These are phyloP conservation scores for Leptographium galeiforme DNA, from an alignment of 2,329 filamentous ascomycete species.

Conservation along the genomic window DNA sequence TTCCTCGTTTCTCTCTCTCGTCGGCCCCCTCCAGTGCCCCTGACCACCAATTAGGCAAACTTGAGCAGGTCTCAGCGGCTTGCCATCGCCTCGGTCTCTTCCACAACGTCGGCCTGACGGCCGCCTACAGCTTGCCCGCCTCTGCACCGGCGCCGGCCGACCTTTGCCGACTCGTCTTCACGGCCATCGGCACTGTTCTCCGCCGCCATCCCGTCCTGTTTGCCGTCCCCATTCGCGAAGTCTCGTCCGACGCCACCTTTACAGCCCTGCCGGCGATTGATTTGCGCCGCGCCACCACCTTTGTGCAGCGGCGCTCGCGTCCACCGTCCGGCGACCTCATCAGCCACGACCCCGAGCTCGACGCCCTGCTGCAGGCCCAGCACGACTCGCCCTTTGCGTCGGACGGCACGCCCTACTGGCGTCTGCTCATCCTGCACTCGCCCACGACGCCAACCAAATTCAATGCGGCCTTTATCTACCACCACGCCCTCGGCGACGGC, in stretches of 20 bases:
- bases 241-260: not conserved
- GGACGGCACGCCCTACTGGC: not conserved
- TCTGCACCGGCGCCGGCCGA: not conserved
- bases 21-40: no score
- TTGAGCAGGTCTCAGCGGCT: not conserved
- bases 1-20: no score
- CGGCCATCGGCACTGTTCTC: not conserved
- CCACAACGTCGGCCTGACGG: constrained; percentile 1
- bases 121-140: not conserved
- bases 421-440: not conserved
- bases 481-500: constrained; percentile 1
- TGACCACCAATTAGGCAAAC: not conserved
- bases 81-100: constrained; percentile 1
- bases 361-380: not conserved
- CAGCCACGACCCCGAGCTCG: not conserved
- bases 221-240: not conserved
- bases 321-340: not conserved
- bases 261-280: not conserved
- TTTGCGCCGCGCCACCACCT: not conserved
- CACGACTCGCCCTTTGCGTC: not conserved
- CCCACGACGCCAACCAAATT: not conserved
- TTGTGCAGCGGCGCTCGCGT: not conserved
- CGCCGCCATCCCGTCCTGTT: not conserved
- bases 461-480: constrained; percentile 1
- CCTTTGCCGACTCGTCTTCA: not conserved